These are phyloP conservation scores for Saccharomycopsis guyanensis DNA, from an alignment of 805 yeast genomes.

Conservation along the genomic window DNA sequence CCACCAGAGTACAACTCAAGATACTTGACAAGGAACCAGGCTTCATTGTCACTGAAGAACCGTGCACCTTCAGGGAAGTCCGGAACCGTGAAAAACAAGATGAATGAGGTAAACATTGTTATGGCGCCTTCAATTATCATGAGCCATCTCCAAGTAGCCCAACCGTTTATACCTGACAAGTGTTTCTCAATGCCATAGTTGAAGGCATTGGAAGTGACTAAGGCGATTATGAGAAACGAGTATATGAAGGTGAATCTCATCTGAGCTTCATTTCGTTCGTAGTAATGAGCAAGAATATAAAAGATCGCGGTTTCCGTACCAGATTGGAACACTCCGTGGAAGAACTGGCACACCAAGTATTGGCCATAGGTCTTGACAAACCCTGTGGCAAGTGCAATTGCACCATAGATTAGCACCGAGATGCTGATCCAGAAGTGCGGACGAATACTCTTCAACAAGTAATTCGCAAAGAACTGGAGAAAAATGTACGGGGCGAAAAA, in stretches of 20 bases:
- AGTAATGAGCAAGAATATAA: slow-evolving; percentile 46
- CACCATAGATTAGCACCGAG: slow-evolving; percentile 56
- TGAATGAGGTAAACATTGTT: slow-evolving; percentile 25
- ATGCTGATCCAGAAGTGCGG: slow-evolving; percentile 60
- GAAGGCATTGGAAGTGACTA: slow-evolving; percentile 68
- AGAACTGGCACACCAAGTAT: slow-evolving; percentile 51
- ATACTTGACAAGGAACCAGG: slow-evolving; percentile 24
- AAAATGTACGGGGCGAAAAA: slow-evolving; percentile 63
- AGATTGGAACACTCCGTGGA: slow-evolving; percentile 62
- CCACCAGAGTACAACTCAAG: slow-evolving; percentile 21
- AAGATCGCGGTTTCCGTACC: slow-evolving; percentile 73
- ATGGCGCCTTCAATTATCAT: slow-evolving; percentile 41
- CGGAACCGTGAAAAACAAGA: slow-evolving; percentile 36
- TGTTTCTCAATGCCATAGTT: slow-evolving; percentile 53
- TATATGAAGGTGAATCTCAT: slow-evolving; percentile 58
- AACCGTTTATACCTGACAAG: slow-evolving; percentile 40
- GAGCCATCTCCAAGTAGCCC: slow-evolving; percentile 43
- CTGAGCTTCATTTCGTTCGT: slow-evolving; percentile 57
- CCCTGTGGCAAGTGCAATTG: slow-evolving; percentile 57
- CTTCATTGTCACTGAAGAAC: slow-evolving; percentile 37
- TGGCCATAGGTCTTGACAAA: slow-evolving; percentile 50
- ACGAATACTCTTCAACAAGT: slow-evolving; percentile 44
- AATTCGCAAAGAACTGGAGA: slow-evolving; percentile 55
- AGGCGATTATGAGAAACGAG: slow-evolving; percentile 64
- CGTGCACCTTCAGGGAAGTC: slow-evolving; percentile 42